Evolutionary conservation across 257 asterid species (phyloP).

Genomic region (Solanum clarkiae): DNA sequence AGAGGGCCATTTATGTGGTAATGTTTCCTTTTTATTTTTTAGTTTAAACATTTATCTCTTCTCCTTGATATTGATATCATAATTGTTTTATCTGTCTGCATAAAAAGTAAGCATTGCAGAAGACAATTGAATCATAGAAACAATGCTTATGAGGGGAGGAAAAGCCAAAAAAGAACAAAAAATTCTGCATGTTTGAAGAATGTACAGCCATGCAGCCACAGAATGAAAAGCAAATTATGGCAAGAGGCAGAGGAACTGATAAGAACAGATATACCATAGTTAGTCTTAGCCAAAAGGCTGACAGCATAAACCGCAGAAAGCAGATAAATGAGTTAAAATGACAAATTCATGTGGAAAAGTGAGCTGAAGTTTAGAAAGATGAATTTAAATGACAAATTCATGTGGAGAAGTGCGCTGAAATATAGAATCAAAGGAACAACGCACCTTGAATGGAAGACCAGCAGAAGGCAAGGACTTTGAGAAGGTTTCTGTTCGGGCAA

Average conservation of each 20-base stretch:
- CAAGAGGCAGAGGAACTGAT: neutral
- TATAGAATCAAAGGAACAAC: neutral
- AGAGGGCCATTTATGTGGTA: neutral
- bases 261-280: conserved; percentile 19
- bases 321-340: neutral
- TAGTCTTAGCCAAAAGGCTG: conserved; percentile 26
- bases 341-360: neutral
- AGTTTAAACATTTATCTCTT: neutral
- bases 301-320: conserved; percentile 1
- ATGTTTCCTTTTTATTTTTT: neutral
- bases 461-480: neutral
- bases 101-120: neutral
- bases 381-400: neutral
- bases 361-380: neutral
- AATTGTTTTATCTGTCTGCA: neutral
- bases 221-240: neutral
- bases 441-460: neutral
- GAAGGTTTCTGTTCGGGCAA: neutral
- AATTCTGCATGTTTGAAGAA: neutral
- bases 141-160: neutral
- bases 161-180: neutral
- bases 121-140: neutral
- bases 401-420: neutral
- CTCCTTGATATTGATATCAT: neutral
- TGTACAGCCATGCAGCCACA: neutral